Conservation (phyloP, 2,329 filamentous ascomycete species). For the Colletotrichum echinochloae region DNA sequence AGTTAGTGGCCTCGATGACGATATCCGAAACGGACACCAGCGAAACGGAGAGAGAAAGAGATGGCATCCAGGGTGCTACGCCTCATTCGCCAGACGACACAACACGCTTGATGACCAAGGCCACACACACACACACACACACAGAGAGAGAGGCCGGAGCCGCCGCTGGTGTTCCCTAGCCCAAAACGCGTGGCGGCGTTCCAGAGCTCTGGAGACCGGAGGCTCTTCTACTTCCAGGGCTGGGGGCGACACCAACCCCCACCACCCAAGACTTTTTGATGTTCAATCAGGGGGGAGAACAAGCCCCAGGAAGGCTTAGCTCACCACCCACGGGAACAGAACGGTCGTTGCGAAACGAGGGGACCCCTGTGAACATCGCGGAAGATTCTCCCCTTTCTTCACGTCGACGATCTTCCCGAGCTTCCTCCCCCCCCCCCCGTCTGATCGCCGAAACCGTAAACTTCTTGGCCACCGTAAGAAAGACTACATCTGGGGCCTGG, state of each 20-base stretch:
- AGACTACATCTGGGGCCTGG: constrained; percentile 30
- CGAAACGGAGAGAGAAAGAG: neutral
- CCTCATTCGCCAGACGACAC: neutral
- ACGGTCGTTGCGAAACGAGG: neutral
- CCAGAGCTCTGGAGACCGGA: constrained; percentile 9
- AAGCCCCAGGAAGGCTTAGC: constrained; percentile 23
- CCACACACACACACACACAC: neutral
- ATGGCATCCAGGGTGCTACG: constrained; percentile 20
- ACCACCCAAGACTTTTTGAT: constrained; percentile 23
- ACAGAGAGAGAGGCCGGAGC: neutral
- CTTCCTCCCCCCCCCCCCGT: constrained; percentile 26
- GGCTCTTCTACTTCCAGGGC: constrained; percentile 7
- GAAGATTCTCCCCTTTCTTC: neutral
- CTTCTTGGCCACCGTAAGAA: constrained; percentile 39
- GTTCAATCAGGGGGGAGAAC: constrained; percentile 7
- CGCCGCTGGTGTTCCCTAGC: constrained; percentile 21
- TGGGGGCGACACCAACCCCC: constrained; percentile 10
- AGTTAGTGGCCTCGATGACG: neutral
- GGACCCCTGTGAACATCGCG: constrained; percentile 5
- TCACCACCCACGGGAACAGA: neutral
- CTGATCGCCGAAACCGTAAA: constrained; percentile 39
- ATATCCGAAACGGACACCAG: neutral
- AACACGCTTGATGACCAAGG: constrained; percentile 2
- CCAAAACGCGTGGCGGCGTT: constrained; percentile 34
- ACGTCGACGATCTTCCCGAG: constrained; percentile 26